Evolutionary conservation across 2,329 filamentous ascomycete genomes (phyloP).

Genomic region (Amesomyces nigricolor): DNA sequence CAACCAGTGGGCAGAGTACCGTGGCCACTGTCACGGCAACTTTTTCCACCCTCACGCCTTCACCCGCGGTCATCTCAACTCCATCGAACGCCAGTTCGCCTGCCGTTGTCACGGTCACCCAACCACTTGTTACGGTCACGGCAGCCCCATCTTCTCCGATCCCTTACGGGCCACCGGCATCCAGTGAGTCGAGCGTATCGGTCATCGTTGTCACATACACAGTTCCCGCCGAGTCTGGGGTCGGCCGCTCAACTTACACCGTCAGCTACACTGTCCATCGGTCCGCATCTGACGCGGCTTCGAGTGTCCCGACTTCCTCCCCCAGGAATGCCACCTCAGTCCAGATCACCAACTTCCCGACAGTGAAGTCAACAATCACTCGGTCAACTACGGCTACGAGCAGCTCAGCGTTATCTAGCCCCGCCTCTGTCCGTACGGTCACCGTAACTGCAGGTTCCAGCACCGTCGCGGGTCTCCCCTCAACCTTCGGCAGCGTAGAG

Average conservation of each 20-base stretch:
- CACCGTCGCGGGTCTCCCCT: neutral
- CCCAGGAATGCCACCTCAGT: neutral
- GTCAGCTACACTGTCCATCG: constrained; percentile 21
- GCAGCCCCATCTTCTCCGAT: constrained; percentile 1
- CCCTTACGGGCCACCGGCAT: neutral
- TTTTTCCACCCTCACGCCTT: neutral
- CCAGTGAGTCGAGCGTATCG: neutral
- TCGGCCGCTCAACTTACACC: constrained; percentile 14
- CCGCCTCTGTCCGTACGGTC: neutral
- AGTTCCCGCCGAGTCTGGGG: constrained; percentile 8
- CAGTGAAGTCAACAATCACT: constrained; percentile 1
- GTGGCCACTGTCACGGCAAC: neutral
- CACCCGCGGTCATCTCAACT: neutral
- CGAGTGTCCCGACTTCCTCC: neutral
- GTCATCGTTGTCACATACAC: constrained; percentile 22
- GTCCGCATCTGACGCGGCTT: neutral
- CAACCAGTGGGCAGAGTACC: neutral
- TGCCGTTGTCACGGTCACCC: neutral
- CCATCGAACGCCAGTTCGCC: neutral
- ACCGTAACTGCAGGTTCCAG: neutral
- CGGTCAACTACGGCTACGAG: too few species aligned
- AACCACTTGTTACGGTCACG: neutral
- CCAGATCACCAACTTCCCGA: neutral
- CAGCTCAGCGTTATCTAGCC: too few species aligned
- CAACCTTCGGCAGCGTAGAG: neutral